These are phyloP conservation scores for Arachis monticola DNA, from an alignment of 331 rosid species.

Conservation along the genomic window DNA sequence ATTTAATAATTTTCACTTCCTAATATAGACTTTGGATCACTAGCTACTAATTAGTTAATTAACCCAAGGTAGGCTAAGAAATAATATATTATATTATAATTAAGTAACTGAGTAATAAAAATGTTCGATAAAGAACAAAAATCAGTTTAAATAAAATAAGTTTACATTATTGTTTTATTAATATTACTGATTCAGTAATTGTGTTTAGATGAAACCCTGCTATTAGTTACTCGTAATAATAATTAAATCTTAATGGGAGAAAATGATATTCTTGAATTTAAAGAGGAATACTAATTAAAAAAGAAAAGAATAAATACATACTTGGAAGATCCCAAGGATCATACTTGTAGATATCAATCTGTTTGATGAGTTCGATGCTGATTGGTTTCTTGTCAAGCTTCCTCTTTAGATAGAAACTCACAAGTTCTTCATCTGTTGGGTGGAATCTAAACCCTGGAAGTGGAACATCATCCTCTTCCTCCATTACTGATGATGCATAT, in stretches of 20 bases:
- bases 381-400: slow-evolving; percentile 69
- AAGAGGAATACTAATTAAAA: background rate
- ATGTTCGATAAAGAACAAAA: no score
- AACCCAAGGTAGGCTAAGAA: no score
- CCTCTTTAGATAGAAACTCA: slow-evolving; percentile 76
- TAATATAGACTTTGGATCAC: no score
- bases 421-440: slow-evolving; percentile 94
- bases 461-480: slow-evolving; percentile 47
- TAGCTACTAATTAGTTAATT: no score
- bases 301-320: slow-evolving; percentile 1
- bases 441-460: slow-evolving; percentile 94
- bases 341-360: slow-evolving; percentile 80
- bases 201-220: slow-evolving; percentile 7
- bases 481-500: background rate
- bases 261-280: background rate
- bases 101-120: no score
- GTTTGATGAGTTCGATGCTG: slow-evolving; percentile 74
- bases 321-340: slow-evolving; percentile 99
- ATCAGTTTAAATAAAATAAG: no score
- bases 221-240: background rate
- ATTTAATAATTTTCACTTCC: background rate
- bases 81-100: no score
- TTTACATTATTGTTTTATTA: background rate
- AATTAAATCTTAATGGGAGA: background rate
- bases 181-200: background rate